These are phyloP conservation scores for Alisma plantagoaquatica DNA, from an alignment of 106 monocot genomes.

Conservation along the genomic window DNA sequence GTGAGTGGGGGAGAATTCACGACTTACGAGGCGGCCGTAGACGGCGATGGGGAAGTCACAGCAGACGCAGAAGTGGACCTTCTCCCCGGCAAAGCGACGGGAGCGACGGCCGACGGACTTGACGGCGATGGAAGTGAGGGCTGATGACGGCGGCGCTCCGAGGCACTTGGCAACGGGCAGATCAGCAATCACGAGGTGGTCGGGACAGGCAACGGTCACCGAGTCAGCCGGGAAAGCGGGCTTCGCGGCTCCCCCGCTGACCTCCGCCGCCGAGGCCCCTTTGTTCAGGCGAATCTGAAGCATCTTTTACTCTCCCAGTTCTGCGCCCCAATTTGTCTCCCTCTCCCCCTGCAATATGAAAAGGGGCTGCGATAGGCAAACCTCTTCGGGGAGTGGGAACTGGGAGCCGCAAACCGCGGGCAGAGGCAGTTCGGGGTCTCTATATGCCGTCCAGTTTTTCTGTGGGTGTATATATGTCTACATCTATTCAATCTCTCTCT, in stretches of 20 bases:
- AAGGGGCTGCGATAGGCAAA: no score
- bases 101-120: conserved; percentile 51
- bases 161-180: conserved; percentile 82
- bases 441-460: no score
- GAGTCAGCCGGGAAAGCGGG: conserved; percentile 26
- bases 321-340: no score
- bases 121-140: conserved; percentile 18
- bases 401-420: no score
- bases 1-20: background rate
- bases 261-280: conserved; percentile 24
- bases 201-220: conserved; percentile 76
- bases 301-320: no score
- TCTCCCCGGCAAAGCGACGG: conserved; percentile 47
- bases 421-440: no score
- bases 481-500: no score
- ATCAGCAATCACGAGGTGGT: conserved; percentile 67
- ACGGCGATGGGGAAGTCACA: conserved; percentile 75
- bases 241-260: conserved; percentile 12
- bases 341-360: no score
- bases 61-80: conserved; percentile 63
- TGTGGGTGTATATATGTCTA: no score
- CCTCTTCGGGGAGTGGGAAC: no score
- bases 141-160: conserved; percentile 38
- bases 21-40: conserved; percentile 63
- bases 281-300: conserved; percentile 87